Percentiles rank a stretch among this genome's conserved stretches.
phyloP scores from a whole-genome alignment of 305 asterid species.

The Fraxinus greggii region DNA sequence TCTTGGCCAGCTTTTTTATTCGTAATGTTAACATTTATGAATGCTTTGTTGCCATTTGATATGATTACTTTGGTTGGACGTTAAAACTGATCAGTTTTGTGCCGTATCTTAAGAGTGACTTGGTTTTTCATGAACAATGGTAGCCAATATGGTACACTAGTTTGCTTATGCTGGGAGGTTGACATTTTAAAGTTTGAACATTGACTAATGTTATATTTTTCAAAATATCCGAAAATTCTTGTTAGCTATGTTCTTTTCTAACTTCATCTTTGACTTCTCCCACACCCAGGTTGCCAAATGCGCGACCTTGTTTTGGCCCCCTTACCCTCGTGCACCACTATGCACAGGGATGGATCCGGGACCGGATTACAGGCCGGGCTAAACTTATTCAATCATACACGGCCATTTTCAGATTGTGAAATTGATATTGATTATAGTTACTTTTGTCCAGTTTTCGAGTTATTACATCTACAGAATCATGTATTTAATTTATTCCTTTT shows the following conservation, averaged over 20 bases:
- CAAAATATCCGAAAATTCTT: not conserved
- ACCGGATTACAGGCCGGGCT: too few relatives aligned
- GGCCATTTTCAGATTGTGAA: too few relatives aligned
- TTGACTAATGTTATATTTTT: not conserved
- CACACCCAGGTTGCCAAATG: not conserved
- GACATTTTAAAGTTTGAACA: too few relatives aligned
- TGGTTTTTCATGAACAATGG: not conserved
- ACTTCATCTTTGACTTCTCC: not conserved
- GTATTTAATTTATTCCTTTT: too few relatives aligned
- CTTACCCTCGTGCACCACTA: not conserved
- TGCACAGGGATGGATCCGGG: too few relatives aligned
- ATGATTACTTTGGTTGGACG: not conserved
- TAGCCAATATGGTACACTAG: too few relatives aligned
- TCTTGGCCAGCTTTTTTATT: slow-evolving; percentile 7
- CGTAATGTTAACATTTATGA: slow-evolving; percentile 10
- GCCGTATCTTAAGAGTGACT: not conserved
- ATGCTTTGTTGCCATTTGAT: slow-evolving; percentile 19
- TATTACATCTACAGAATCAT: too few relatives aligned
- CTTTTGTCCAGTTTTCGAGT: too few relatives aligned
- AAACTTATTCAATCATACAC: too few relatives aligned
- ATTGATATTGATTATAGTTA: too few relatives aligned
- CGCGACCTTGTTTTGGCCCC: not conserved
- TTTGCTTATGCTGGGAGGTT: too few relatives aligned
- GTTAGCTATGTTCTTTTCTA: too few relatives aligned
- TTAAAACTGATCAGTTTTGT: not conserved